A percentile compares a stretch with the other conserved stretches of the same genome.
These are phyloP conservation scores for Rhododendron griersonianum DNA, from an alignment of 148 eudicot genomes.

Conservation along the genomic window DNA sequence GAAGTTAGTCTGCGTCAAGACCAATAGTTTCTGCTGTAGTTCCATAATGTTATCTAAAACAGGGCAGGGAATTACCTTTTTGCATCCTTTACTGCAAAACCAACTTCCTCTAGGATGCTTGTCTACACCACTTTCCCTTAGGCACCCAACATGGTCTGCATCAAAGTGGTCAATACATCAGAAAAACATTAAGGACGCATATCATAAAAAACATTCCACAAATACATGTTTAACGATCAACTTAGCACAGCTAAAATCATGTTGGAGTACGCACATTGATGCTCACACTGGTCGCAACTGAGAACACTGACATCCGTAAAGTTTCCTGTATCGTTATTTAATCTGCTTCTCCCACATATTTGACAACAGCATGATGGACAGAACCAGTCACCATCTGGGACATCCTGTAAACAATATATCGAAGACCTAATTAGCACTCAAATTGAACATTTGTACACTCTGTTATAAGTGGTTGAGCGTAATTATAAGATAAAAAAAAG, in stretches of 20 bases:
- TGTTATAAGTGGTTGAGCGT: neutral
- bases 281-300: constrained; percentile 77
- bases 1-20: neutral
- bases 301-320: constrained; percentile 29
- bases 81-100: constrained; percentile 72
- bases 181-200: neutral
- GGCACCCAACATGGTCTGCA: constrained; percentile 77
- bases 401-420: constrained; percentile 34
- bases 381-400: constrained; percentile 96
- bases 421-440: constrained; percentile 8
- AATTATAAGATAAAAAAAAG: neutral
- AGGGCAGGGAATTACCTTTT: constrained; percentile 49
- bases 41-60: neutral
- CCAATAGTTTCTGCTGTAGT: neutral
- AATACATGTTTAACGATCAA: neutral
- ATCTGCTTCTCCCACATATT: constrained; percentile 48
- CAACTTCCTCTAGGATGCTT: constrained; percentile 37
- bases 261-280: constrained; percentile 49
- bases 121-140: constrained; percentile 31
- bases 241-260: neutral
- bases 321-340: constrained; percentile 25
- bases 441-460: neutral
- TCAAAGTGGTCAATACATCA: constrained; percentile 11
- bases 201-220: neutral
- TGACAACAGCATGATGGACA: constrained; percentile 91